Conservation (phyloP, 352 stramenopile genomes). For the Phytophthora ramorum region DNA sequence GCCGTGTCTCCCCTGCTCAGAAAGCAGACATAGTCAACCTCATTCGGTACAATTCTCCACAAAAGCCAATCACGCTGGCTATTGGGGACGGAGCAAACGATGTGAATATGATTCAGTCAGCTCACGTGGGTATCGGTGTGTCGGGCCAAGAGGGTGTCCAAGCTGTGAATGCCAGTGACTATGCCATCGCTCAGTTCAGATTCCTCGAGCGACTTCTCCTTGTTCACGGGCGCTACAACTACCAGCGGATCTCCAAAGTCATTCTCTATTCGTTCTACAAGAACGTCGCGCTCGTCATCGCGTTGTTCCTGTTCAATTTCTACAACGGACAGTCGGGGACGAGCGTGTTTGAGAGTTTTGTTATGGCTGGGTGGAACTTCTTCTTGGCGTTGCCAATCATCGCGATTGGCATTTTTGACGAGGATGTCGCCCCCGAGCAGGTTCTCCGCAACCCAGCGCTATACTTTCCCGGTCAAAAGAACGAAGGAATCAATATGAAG, state of each 20-base stretch:
- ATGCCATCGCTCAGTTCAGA: conserved; percentile 93
- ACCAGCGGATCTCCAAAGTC: conserved; percentile 94
- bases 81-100: conserved; percentile 96
- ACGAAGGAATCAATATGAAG: conserved; percentile 71
- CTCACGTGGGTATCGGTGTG: conserved; percentile 95
- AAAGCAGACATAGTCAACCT: conserved; percentile 86
- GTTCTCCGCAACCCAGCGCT: conserved; percentile 67
- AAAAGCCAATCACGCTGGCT: conserved; percentile 82
- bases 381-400: conserved; percentile 92
- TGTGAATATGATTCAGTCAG: conserved; percentile 95
- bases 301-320: conserved; percentile 83
- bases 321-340: conserved; percentile 84
- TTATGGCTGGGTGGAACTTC: conserved; percentile 85
- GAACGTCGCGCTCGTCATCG: conserved; percentile 76
- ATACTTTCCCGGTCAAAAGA: conserved; percentile 66
- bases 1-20: conserved; percentile 82
- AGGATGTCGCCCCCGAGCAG: conserved; percentile 73
- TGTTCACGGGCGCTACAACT: conserved; percentile 97
- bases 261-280: conserved; percentile 92
- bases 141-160: conserved; percentile 92
- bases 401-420: conserved; percentile 81
- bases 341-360: conserved; percentile 87
- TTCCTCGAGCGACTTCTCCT: conserved; percentile 95
- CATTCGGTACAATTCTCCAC: conserved; percentile 56
- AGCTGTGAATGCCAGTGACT: conserved; percentile 93